Evolutionary conservation across 2,329 filamentous ascomycete species (phyloP), one percentile per base, ranked within the genome.

Genomic region (Bipolaris cookei): DNA sequence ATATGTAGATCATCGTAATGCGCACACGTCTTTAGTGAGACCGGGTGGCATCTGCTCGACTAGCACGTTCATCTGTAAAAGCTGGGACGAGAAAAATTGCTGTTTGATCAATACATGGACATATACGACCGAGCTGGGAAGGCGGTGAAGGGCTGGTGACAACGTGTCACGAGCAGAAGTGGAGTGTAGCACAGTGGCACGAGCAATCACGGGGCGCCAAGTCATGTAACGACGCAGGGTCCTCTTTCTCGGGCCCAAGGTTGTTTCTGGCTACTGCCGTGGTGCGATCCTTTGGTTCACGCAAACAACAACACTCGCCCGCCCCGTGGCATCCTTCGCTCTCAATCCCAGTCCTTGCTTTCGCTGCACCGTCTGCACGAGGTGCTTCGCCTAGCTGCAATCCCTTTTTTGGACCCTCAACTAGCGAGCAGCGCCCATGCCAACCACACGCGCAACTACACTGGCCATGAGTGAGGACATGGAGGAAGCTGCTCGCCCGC

Each of bases 401-500:
- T 35, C 46, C 10, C 30, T 25, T 45, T 4, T 30, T 20, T 32
- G 42, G 42, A 45, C 25, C 23, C n/a, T 44, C 51, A 25, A 28
- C 30, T 13, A 42, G 51, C 43, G 48, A 30, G 23, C 34, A 30
- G 46, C n/a, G 34, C 54, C 8, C 21, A 56, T 56, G 49, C 49
- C 54, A 16, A 41, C 47, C 30, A 56, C 54, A 45, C 54, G 54
- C 37, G 54, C 49, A 42, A 44, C 54, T 23, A 52, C 54, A 41
- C 16, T 55, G 45, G 54, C 54, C 28, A 65, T 65, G 63, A 56
- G 56, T 38, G 60, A 66, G 51, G 64, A 68, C 14, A 44, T 18
- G 16, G 63, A 66, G n/a, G 65, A 67, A 41, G 55, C 66, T n/a
- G 54, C 49, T 16, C 56, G 21, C 11, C 62, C 65, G 38, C 71